phyloP scores from a whole-genome alignment of 352 stramenopile genomes.

The Phytopythium sindhum region DNA sequence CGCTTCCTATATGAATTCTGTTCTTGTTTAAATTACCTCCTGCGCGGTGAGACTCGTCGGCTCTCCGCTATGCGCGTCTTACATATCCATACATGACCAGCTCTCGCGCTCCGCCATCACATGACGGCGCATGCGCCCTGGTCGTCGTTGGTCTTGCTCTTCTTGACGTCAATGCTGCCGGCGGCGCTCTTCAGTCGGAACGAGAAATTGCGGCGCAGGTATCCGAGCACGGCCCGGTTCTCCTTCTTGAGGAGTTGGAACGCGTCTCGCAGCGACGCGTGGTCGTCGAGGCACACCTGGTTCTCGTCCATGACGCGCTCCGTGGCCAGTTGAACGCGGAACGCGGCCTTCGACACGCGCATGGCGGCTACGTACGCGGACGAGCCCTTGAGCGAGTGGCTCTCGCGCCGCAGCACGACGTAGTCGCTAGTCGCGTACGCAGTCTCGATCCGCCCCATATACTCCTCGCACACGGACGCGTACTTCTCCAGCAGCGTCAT shows the following conservation, averaged over 20 bases:
- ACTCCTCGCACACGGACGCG: constrained; percentile 59
- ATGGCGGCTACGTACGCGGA: constrained; percentile 82
- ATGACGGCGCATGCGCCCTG: constrained; percentile 67
- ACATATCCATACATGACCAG: constrained; percentile 21
- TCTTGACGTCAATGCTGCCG: constrained; percentile 25
- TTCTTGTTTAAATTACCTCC: constrained; percentile 6
- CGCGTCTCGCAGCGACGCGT: constrained; percentile 34
- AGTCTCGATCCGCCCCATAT: constrained; percentile 73
- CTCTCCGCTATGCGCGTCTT: neutral
- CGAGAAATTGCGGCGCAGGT: constrained; percentile 80
- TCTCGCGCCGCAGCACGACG: constrained; percentile 64
- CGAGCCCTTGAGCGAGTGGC: constrained; percentile 86
- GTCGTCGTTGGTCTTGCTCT: constrained; percentile 35
- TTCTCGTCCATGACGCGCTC: constrained; percentile 71
- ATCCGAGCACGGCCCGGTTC: constrained; percentile 68
- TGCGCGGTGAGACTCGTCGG: neutral
- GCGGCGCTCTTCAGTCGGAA: constrained; percentile 43
- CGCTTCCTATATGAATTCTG: neutral
- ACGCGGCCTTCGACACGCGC: constrained; percentile 79
- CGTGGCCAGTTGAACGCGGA: constrained; percentile 72
- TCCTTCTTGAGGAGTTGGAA: constrained; percentile 70
- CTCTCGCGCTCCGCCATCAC: constrained; percentile 21
- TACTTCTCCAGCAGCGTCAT: constrained; percentile 83
- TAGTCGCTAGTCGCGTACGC: constrained; percentile 53
- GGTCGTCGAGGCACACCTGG: constrained; percentile 25